phyloP scores from a whole-genome alignment of 2,329 filamentous ascomycete genomes.

The Colletotrichum camelliae region DNA sequence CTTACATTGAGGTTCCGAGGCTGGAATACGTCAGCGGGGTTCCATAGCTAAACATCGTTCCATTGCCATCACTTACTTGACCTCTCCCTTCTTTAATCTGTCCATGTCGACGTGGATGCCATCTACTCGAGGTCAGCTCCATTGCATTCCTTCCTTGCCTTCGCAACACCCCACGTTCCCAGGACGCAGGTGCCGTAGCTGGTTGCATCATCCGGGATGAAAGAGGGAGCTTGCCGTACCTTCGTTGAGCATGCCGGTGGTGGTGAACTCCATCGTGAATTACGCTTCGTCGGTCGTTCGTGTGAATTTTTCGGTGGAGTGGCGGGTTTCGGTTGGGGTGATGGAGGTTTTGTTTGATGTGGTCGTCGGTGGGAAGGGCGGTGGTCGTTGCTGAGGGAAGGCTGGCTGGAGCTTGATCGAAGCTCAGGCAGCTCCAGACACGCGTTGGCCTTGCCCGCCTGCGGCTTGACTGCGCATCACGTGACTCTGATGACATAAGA shows the following conservation, averaged over 20 bases:
- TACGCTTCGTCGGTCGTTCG: background rate
- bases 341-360: conserved; percentile 20
- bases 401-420: conserved; percentile 42
- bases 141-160: background rate
- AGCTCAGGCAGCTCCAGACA: conserved; percentile 54
- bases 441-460: conserved; percentile 36
- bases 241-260: conserved; percentile 67
- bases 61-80: conserved; percentile 76
- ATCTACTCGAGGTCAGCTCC: conserved; percentile 62
- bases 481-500: conserved; percentile 20
- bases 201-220: background rate
- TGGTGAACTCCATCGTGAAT: conserved; percentile 65
- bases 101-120: conserved; percentile 99
- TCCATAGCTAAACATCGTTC: background rate
- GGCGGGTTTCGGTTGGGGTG: background rate
- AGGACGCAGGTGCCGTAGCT: background rate
- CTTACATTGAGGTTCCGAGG: conserved; percentile 96
- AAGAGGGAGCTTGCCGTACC: conserved; percentile 44
- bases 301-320: conserved; percentile 21
- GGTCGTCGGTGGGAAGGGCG: conserved; percentile 23
- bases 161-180: background rate
- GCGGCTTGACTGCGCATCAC: conserved; percentile 22
- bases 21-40: conserved; percentile 52
- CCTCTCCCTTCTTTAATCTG: conserved; percentile 96
- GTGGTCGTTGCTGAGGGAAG: conserved; percentile 22